phyloP scores from a whole-genome alignment of 768 basidiomycete genomes.

The Mycena rebaudengoi region DNA sequence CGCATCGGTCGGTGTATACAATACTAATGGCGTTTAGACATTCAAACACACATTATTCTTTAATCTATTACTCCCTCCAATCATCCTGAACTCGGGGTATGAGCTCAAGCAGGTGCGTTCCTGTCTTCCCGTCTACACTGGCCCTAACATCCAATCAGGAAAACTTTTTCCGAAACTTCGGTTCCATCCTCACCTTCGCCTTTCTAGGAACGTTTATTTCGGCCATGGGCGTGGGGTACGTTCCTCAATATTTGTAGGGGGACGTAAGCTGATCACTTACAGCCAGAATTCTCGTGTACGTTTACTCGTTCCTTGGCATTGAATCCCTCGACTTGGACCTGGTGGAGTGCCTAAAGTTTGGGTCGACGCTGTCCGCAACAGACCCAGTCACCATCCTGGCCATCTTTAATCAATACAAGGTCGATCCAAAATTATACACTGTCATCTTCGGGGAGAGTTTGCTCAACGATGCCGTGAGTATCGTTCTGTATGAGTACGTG shows the following conservation, averaged over 20 bases:
- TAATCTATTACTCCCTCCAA: constrained; percentile 96
- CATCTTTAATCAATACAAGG: constrained; percentile 98
- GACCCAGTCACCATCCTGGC: constrained; percentile 98
- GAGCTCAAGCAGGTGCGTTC: constrained; percentile 89
- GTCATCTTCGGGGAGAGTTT: constrained; percentile 98
- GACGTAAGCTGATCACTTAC: constrained; percentile 53
- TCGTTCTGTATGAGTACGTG: constrained; percentile 99
- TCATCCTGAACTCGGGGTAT: constrained; percentile 97
- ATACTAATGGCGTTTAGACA: constrained; percentile 59
- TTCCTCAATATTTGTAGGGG: constrained; percentile 27
- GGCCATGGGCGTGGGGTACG: constrained; percentile 94
- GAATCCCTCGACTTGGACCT: constrained; percentile 87
- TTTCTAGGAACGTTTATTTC: constrained; percentile 97
- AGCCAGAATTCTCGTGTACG: constrained; percentile 89
- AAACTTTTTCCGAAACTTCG: constrained; percentile 99
- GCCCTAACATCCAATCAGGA: constrained; percentile 63
- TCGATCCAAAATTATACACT: constrained; percentile 96
- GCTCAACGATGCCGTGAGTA: constrained; percentile 98
- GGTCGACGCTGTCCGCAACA: constrained; percentile 95
- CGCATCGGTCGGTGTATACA: no score
- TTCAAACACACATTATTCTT: constrained; percentile 98
- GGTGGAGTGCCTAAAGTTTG: constrained; percentile 95
- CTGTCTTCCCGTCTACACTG: not conserved
- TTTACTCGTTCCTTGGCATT: constrained; percentile 92
- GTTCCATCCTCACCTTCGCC: constrained; percentile 92